A percentile compares a stretch with the other conserved stretches of the same genome.
phyloP scores from a whole-genome alignment of 805 yeast species.

The Torulaspora delbrueckii region DNA sequence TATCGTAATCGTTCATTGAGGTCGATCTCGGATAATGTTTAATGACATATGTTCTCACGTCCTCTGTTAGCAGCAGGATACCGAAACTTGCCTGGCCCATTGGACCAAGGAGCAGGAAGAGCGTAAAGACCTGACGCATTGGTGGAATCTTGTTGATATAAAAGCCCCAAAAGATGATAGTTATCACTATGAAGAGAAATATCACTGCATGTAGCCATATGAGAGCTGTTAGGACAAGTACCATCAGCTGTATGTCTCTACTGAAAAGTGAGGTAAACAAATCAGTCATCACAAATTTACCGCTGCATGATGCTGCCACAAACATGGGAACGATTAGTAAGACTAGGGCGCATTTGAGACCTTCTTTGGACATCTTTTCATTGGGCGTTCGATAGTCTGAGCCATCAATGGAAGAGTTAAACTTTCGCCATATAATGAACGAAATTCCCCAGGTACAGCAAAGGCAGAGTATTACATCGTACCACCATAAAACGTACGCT shows the following conservation, averaged over 20 bases:
- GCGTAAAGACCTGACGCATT: constrained; percentile 51
- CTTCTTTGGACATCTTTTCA: constrained; percentile 33
- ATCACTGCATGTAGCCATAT: constrained; percentile 67
- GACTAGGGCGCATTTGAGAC: constrained; percentile 53
- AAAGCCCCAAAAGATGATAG: constrained; percentile 57
- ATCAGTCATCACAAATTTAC: constrained; percentile 41
- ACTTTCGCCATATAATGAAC: constrained; percentile 42
- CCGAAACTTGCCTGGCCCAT: constrained; percentile 82
- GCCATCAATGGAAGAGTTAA: constrained; percentile 26
- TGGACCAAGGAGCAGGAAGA: constrained; percentile 77
- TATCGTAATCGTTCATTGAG: constrained; percentile 13
- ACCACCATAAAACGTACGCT: constrained; percentile 70
- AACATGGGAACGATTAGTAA: constrained; percentile 78
- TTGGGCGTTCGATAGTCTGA: constrained; percentile 5
- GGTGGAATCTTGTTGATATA: constrained; percentile 56
- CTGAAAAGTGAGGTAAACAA: constrained; percentile 42
- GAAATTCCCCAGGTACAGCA: constrained; percentile 58
- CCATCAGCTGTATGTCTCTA: constrained; percentile 40
- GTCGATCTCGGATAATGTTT: constrained; percentile 19
- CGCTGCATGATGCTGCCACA: constrained; percentile 71
- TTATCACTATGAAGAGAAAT: constrained; percentile 51
- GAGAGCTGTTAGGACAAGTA: constrained; percentile 50
- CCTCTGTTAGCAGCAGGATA: constrained; percentile 50
- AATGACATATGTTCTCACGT: constrained; percentile 30
- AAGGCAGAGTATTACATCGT: constrained; percentile 51